phyloP scores from a whole-genome alignment of 2,329 filamentous ascomycete genomes.

The Fusarium domesticum region DNA sequence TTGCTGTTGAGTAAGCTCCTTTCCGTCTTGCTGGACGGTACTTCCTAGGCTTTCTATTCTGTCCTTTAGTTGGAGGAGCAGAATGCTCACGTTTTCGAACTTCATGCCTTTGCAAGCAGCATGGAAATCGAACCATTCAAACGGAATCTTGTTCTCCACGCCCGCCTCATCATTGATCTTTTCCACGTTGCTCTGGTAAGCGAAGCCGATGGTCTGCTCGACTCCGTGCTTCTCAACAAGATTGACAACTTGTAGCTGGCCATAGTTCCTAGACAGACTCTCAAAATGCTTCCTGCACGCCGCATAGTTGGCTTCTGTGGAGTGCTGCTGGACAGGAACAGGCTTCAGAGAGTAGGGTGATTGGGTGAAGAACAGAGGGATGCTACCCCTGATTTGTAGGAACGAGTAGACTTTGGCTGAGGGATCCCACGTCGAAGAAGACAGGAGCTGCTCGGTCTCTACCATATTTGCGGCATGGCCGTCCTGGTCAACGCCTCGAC shows the following conservation, averaged over 20 bases:
- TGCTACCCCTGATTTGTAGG: slow-evolving; percentile 83
- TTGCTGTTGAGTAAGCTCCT: slow-evolving; percentile 52
- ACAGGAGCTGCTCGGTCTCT: slow-evolving; percentile 93
- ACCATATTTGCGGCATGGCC: slow-evolving; percentile 87
- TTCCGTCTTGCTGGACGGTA: slow-evolving; percentile 55
- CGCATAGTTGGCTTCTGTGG: slow-evolving; percentile 69
- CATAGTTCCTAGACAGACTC: slow-evolving; percentile 66
- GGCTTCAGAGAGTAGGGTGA: slow-evolving; percentile 92
- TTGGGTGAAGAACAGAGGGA: slow-evolving; percentile 93
- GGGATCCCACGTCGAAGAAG: slow-evolving; percentile 62
- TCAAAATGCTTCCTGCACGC: slow-evolving; percentile 81
- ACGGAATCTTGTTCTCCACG: slow-evolving; percentile 45
- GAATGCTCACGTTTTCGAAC: slow-evolving; percentile 85
- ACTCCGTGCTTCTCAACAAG: slow-evolving; percentile 85
- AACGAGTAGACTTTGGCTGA: slow-evolving; percentile 72
- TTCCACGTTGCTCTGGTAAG: slow-evolving; percentile 68
- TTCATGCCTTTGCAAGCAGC: slow-evolving; percentile 91
- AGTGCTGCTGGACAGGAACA: slow-evolving; percentile 77
- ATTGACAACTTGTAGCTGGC: slow-evolving; percentile 72
- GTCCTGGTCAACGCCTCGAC: slow-evolving; percentile 85
- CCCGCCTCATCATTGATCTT: slow-evolving; percentile 62
- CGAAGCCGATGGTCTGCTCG: slow-evolving; percentile 74
- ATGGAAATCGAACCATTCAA: slow-evolving; percentile 99
- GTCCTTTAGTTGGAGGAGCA: slow-evolving; percentile 67
- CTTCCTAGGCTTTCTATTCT: slow-evolving; percentile 71